Evolutionary conservation across 306 rosid genomes (phyloP).

Genomic region (Malus sieversii): DNA sequence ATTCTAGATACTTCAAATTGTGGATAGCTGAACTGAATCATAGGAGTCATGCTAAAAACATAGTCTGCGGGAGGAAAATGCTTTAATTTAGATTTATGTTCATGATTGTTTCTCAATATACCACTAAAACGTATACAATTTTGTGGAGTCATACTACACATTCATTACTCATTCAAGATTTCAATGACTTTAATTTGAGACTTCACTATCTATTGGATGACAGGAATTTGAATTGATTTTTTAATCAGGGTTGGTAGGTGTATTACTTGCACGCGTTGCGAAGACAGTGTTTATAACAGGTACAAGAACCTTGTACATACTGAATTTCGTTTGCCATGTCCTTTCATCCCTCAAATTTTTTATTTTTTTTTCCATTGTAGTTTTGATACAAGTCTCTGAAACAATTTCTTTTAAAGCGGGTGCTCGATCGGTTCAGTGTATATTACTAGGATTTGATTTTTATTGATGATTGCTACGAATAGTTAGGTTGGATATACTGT

Average conservation of each 20-base stretch:
- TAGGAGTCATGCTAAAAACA: background rate
- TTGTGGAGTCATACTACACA: background rate
- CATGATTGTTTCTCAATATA: background rate
- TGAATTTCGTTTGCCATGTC: constrained; percentile 2
- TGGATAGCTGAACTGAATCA: background rate
- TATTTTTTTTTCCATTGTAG: background rate
- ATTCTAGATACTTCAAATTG: background rate
- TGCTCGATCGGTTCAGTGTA: background rate
- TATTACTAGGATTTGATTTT: background rate
- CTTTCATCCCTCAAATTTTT: background rate
- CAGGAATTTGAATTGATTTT: constrained; percentile 21
- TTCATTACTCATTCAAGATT: background rate
- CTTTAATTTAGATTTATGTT: background rate
- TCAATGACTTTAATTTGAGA: background rate
- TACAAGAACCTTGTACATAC: constrained; percentile 15
- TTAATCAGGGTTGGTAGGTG: constrained; percentile 70
- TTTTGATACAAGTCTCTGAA: background rate
- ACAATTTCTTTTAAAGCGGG: background rate
- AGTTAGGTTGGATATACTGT: background rate
- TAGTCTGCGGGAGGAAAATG: background rate
- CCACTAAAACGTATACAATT: background rate
- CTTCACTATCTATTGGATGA: constrained; percentile 15
- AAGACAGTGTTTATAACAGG: constrained; percentile 72
- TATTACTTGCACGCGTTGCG: constrained; percentile 62
- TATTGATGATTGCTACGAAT: background rate